phyloP scores from a whole-genome alignment of 2,329 filamentous ascomycete genomes.

The Diaporthe destruens region DNA sequence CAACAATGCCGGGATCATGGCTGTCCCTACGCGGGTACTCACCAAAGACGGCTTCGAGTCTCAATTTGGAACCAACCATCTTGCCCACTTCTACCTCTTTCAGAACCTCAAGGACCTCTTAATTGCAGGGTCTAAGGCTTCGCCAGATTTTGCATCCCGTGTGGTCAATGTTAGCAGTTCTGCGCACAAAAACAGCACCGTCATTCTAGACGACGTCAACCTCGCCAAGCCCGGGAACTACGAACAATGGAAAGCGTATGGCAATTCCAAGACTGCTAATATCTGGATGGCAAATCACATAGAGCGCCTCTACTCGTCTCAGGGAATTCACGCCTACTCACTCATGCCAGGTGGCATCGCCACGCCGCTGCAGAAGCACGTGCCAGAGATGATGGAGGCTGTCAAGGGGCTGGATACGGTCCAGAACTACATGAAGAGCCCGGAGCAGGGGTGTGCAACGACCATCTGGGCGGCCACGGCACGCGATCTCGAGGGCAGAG shows the following conservation, averaged over 20 bases:
- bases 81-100: conserved; percentile 66
- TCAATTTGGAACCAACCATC: conserved; percentile 65
- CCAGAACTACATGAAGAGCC: conserved; percentile 47
- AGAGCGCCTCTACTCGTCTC: conserved; percentile 56
- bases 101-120: conserved; percentile 60
- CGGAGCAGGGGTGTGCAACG: conserved; percentile 59
- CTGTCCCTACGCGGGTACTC: conserved; percentile 45
- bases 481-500: conserved; percentile 55
- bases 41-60: conserved; percentile 62
- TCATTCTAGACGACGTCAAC: conserved; percentile 57
- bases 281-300: conserved; percentile 62
- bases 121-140: conserved; percentile 53
- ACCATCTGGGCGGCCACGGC: conserved; percentile 55
- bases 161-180: conserved; percentile 59
- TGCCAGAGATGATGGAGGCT: conserved; percentile 42
- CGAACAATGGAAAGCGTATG: conserved; percentile 54
- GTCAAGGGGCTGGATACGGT: conserved; percentile 41
- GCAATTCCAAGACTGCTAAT: conserved; percentile 59
- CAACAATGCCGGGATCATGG: conserved; percentile 62
- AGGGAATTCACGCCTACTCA: conserved; percentile 56
- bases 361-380: conserved; percentile 48
- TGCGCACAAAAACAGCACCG: conserved; percentile 52
- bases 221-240: conserved; percentile 51
- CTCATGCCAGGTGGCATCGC: conserved; percentile 60
- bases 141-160: conserved; percentile 53